phyloP scores from a whole-genome alignment of 257 asterid species.

The Solanum corneliomulleri region DNA sequence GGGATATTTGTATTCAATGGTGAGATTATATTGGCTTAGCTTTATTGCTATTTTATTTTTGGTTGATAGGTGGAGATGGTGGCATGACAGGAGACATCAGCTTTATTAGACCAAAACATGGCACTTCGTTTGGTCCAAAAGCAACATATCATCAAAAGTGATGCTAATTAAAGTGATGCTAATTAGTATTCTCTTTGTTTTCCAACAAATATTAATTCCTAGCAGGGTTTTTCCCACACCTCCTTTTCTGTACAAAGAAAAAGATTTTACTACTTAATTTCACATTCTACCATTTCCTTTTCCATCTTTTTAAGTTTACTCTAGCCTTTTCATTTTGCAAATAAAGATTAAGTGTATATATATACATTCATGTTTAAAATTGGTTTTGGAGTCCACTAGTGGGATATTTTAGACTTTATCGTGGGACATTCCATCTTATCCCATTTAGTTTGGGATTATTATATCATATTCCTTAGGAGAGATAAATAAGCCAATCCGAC shows the following conservation, averaged over 20 bases:
- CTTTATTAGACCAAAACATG: constrained; percentile 34
- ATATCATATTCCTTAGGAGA: neutral
- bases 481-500: neutral
- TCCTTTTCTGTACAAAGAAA: neutral
- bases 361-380: neutral
- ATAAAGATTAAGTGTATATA: neutral
- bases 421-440: neutral
- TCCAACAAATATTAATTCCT: neutral
- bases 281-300: neutral
- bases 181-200: neutral
- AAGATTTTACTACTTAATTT: neutral
- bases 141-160: neutral
- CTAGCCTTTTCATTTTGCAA: neutral
- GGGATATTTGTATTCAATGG: neutral
- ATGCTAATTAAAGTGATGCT: neutral
- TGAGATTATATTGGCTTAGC: too few species aligned
- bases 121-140: neutral
- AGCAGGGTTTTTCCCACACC: neutral
- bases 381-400: neutral
- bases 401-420: neutral
- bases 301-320: neutral
- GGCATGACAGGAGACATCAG: constrained; percentile 69
- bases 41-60: neutral
- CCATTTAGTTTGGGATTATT: neutral
- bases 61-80: constrained; percentile 84